Percentiles rank a stretch among this genome's conserved stretches.
Conservation (phyloP, 2,329 filamentous ascomycete genomes). For the Fonsecaea multimorphosa region DNA sequence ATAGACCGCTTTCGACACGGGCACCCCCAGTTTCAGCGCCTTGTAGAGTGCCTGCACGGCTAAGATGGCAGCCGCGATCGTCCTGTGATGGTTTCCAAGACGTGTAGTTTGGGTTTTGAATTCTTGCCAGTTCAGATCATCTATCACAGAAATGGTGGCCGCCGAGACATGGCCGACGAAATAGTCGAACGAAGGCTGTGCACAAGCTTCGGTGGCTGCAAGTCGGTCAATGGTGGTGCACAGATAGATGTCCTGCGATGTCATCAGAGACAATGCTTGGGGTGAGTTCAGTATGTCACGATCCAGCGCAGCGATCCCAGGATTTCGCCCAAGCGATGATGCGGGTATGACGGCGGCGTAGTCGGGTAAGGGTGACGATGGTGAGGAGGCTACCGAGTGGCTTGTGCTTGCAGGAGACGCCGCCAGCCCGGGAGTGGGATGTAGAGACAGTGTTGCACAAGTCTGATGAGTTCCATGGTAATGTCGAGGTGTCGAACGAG, state of each 20-base stretch:
- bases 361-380: background rate
- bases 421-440: background rate
- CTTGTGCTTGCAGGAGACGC: background rate
- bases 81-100: constrained; percentile 7
- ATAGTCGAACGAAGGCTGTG: constrained; percentile 19
- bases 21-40: constrained; percentile 9
- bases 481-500: constrained; percentile 1
- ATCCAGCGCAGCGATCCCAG: background rate
- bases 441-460: background rate
- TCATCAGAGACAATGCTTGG: constrained; percentile 13
- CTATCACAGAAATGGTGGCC: constrained; percentile 12
- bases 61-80: constrained; percentile 16
- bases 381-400: constrained; percentile 1
- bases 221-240: constrained; percentile 26
- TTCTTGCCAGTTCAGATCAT: constrained; percentile 20
- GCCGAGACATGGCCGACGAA: constrained; percentile 16
- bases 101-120: constrained; percentile 11
- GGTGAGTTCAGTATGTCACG: background rate
- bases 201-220: constrained; percentile 8
- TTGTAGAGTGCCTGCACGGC: constrained; percentile 22
- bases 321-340: background rate
- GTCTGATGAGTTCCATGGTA: background rate
- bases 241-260: constrained; percentile 28
- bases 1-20: constrained; percentile 11
- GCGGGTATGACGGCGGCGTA: background rate